Evolutionary conservation across 2,329 filamentous ascomycete genomes (phyloP).

Genomic region (Scolecobasidium constrictum): DNA sequence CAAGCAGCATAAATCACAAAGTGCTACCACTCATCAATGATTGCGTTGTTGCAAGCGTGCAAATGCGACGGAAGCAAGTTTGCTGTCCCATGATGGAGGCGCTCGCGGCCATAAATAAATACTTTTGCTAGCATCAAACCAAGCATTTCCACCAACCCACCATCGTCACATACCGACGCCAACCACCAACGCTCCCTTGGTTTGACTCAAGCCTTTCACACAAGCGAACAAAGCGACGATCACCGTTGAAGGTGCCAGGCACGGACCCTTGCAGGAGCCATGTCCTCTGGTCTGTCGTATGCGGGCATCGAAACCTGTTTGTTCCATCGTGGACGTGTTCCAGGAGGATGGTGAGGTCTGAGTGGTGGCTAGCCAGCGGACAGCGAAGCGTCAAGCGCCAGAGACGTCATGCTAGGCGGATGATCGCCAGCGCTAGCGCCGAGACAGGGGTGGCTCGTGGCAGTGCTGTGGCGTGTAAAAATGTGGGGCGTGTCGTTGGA

Average conservation of each 20-base stretch:
- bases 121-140: background rate
- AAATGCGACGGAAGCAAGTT: background rate
- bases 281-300: background rate
- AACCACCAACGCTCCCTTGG: background rate
- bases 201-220: background rate
- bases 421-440: no score
- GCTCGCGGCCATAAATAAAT: background rate
- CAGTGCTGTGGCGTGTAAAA: no score
- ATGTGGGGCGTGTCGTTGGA: no score
- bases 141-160: background rate
- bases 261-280: no score
- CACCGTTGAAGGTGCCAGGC: no score
- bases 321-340: background rate
- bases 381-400: no score
- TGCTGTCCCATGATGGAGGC: background rate
- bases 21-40: background rate
- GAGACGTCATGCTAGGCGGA: no score
- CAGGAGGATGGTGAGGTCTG: slow-evolving; percentile 1
- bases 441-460: no score
- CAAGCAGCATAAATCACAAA: background rate
- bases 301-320: background rate
- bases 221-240: background rate
- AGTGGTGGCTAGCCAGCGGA: no score
- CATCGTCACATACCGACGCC: background rate
- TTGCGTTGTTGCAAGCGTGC: background rate